A percentile compares a stretch with the other conserved stretches of the same genome.
Evolutionary conservation across 2,329 filamentous ascomycete genomes (phyloP).

Genomic region (Penicillium palitans): DNA sequence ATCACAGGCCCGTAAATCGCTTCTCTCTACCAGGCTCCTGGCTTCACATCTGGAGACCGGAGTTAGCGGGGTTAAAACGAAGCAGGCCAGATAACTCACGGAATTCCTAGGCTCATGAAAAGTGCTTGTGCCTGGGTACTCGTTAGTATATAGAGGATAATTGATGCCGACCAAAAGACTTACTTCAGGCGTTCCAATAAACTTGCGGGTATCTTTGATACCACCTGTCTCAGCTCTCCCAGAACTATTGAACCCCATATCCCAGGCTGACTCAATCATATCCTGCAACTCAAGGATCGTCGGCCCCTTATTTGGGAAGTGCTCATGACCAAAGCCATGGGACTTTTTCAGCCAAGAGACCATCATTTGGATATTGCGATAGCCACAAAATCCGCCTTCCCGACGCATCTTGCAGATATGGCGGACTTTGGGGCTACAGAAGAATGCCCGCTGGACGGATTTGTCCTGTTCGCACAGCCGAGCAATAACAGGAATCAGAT

Average conservation of each 20-base stretch:
- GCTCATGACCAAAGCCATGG: slow-evolving; percentile 56
- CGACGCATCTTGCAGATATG: slow-evolving; percentile 80
- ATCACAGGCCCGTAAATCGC: slow-evolving; percentile 50
- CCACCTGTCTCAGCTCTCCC: slow-evolving; percentile 82
- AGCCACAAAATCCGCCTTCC: slow-evolving; percentile 92
- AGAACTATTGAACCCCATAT: slow-evolving; percentile 73
- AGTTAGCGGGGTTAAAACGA: slow-evolving; percentile 10
- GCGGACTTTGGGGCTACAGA: slow-evolving; percentile 72
- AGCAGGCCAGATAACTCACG: slow-evolving; percentile 47
- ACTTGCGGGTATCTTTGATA: slow-evolving; percentile 85
- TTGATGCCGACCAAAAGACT: slow-evolving; percentile 8
- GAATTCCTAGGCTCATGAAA: slow-evolving; percentile 67
- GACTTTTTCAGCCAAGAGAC: slow-evolving; percentile 72
- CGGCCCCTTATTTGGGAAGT: slow-evolving; percentile 65
- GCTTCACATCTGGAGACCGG: slow-evolving; percentile 55
- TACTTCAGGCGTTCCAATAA: slow-evolving; percentile 90
- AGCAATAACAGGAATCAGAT: slow-evolving; percentile 62
- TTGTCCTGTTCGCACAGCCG: slow-evolving; percentile 65
- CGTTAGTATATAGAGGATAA: slow-evolving; percentile 12
- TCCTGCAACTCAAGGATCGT: slow-evolving; percentile 82
- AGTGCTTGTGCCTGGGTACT: slow-evolving; percentile 69
- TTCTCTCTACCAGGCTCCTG: slow-evolving; percentile 56
- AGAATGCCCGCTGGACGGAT: slow-evolving; percentile 68
- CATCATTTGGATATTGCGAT: slow-evolving; percentile 92
- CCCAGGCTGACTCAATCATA: slow-evolving; percentile 84